Conservation (phyloP, 352 stramenopile species). For the Globisporangium lucens region DNA sequence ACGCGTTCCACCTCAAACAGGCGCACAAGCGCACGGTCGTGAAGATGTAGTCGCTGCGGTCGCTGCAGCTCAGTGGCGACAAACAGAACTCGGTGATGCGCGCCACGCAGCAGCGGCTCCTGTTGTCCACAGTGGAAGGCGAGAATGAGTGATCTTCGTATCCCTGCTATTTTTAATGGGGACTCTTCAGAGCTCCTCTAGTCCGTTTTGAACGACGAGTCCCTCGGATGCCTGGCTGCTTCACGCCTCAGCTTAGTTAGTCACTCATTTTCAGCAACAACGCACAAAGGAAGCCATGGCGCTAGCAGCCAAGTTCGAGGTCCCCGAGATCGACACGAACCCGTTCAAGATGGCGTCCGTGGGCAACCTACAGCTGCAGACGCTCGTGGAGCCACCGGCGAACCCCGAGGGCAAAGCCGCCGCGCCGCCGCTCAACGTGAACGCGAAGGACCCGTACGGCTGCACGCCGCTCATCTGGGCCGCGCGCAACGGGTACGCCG, state of each 20-base stretch:
- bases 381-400: slow-evolving; percentile 55
- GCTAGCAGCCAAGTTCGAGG: slow-evolving; percentile 54
- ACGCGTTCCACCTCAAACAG: slow-evolving; percentile 23
- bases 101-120: not conserved
- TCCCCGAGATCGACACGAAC: slow-evolving; percentile 79
- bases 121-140: not conserved
- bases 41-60: slow-evolving; percentile 28
- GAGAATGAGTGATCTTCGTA: not conserved
- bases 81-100: not conserved
- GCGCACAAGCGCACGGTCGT: slow-evolving; percentile 27
- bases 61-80: slow-evolving; percentile 5
- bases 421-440: slow-evolving; percentile 63
- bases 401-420: slow-evolving; percentile 34
- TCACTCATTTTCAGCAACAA: not conserved
- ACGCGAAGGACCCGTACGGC: slow-evolving; percentile 76
- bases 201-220: slow-evolving; percentile 2
- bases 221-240: not conserved
- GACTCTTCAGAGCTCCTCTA: not conserved
- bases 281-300: slow-evolving; percentile 6
- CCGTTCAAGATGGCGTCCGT: slow-evolving; percentile 85
- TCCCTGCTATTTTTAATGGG: not conserved
- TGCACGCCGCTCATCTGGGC: slow-evolving; percentile 82
- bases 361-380: slow-evolving; percentile 69
- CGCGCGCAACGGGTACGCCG: slow-evolving; percentile 78
- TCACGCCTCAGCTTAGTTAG: not conserved